Evolutionary conservation across 148 eudicot species (phyloP).

Genomic region (Rhododendron kiyosumense): DNA sequence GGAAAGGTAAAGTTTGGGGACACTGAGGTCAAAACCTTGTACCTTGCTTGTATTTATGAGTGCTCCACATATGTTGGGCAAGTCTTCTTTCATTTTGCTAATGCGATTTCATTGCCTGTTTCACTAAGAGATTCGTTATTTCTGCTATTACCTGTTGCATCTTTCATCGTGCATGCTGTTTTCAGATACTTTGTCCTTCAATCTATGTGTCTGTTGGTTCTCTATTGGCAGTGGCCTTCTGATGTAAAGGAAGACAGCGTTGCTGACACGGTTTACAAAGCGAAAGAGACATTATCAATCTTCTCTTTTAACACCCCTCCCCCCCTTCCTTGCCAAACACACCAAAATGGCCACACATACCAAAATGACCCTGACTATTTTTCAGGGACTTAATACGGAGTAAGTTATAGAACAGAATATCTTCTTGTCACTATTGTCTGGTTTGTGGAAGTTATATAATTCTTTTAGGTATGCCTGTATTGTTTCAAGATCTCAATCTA

Average conservation of each 20-base stretch:
- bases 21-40: slow-evolving; percentile 18
- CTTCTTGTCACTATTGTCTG: neutral
- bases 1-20: slow-evolving; percentile 38
- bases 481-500: neutral
- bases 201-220: neutral
- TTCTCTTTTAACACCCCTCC: neutral
- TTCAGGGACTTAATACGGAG: neutral
- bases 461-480: neutral
- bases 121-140: neutral
- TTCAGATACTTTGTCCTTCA: neutral
- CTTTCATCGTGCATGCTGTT: neutral
- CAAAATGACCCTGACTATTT: neutral
- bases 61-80: slow-evolving; percentile 18
- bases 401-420: neutral
- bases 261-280: neutral
- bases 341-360: too few relatives aligned
- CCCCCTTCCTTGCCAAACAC: neutral
- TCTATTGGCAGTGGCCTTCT: neutral
- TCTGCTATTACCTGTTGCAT: neutral
- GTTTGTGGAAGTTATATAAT: neutral
- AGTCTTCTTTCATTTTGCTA: slow-evolving; percentile 8
- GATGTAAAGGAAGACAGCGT: neutral
- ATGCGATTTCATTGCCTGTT: slow-evolving; percentile 4
- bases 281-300: neutral
- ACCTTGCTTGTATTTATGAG: slow-evolving; percentile 13